A percentile compares a stretch with the other conserved stretches of the same genome.
phyloP scores from a whole-genome alignment of 2,329 filamentous ascomycete species.

The Aquanectria penicillioides region DNA sequence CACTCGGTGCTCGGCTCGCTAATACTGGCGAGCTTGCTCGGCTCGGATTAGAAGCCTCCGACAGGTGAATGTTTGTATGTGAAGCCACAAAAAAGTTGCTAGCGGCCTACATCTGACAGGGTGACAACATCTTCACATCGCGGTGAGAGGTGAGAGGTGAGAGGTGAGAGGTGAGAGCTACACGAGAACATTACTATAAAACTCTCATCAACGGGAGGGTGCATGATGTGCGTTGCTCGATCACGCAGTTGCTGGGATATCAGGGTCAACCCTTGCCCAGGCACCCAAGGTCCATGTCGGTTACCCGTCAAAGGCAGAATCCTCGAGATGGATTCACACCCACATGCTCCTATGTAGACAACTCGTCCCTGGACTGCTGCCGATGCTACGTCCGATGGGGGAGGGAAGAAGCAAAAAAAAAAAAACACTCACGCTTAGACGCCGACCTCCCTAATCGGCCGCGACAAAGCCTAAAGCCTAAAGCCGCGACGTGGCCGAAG shows the following conservation, averaged over 20 bases:
- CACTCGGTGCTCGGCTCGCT: conserved; percentile 20
- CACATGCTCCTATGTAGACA: neutral
- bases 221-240: conserved; percentile 12
- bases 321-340: conserved; percentile 8
- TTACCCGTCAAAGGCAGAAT: conserved; percentile 8
- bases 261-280: conserved; percentile 7
- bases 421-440: neutral
- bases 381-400: too few relatives aligned
- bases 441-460: neutral
- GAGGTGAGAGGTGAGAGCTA: too few relatives aligned
- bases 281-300: conserved; percentile 9
- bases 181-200: too few relatives aligned
- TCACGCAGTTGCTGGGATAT: conserved; percentile 1
- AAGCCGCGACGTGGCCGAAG: conserved; percentile 18
- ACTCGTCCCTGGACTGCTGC: too few relatives aligned
- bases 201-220: too few relatives aligned
- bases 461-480: conserved; percentile 28
- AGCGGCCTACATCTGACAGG: too few relatives aligned
- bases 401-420: neutral
- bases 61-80: too few relatives aligned
- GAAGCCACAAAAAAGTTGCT: too few relatives aligned
- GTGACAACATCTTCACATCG: too few relatives aligned
- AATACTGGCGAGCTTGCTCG: conserved; percentile 2
- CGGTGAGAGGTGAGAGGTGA: too few relatives aligned
- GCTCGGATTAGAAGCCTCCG: conserved; percentile 16